These are phyloP conservation scores for Juncus inflexus DNA, from an alignment of 176 grass and related monocot genomes.

Conservation along the genomic window DNA sequence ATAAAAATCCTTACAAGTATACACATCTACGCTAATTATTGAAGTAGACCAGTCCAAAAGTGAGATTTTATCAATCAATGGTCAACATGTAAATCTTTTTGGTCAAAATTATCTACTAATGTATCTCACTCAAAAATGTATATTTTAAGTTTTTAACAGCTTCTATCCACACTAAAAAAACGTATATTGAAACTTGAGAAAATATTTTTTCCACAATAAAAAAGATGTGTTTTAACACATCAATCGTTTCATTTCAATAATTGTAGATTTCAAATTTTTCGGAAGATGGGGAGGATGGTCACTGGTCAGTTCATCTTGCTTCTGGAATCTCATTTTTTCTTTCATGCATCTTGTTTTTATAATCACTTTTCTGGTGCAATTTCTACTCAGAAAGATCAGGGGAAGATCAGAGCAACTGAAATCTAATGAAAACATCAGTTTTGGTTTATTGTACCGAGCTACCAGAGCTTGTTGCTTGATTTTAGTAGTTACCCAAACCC, in stretches of 20 bases:
- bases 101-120: too few species aligned
- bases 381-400: conserved; percentile 48
- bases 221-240: too few species aligned
- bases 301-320: conserved; percentile 54
- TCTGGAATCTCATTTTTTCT: conserved; percentile 50
- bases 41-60: too few species aligned
- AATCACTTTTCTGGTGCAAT: conserved; percentile 33
- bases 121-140: too few species aligned
- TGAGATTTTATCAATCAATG: too few species aligned
- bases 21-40: too few species aligned
- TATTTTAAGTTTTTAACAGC: too few species aligned
- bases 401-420: conserved; percentile 39
- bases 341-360: conserved; percentile 60
- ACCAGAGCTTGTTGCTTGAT: conserved; percentile 66
- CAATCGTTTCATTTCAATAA: conserved; percentile 8
- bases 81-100: too few species aligned
- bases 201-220: too few species aligned
- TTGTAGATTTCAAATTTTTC: conserved; percentile 47
- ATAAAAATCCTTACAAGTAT: too few species aligned
- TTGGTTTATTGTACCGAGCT: conserved; percentile 56
- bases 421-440: conserved; percentile 23
- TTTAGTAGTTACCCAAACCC: conserved; percentile 41
- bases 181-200: too few species aligned
- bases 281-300: conserved; percentile 55
- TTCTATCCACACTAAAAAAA: too few species aligned